Evolutionary conservation across 2,329 filamentous ascomycete genomes (phyloP).

Genomic region (Phoma sp.): DNA sequence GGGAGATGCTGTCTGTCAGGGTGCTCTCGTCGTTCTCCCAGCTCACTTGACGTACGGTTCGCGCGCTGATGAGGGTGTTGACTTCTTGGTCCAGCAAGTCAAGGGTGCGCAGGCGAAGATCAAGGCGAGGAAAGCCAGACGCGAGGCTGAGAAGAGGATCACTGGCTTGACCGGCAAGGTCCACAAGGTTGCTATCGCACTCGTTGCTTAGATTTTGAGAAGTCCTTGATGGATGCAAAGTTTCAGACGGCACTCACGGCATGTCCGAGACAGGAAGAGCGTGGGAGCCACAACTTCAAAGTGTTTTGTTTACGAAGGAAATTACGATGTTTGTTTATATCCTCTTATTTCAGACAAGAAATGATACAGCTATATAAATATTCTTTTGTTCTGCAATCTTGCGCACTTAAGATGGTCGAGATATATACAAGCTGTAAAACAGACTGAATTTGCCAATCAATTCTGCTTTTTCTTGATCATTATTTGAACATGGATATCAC

Average conservation of each 20-base stretch:
- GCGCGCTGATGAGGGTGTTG: slow-evolving; percentile 36
- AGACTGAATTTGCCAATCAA: too few species aligned
- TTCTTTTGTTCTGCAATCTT: too few species aligned
- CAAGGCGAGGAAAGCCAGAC: slow-evolving; percentile 38
- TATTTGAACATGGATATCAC: too few species aligned
- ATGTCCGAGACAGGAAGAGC: neutral
- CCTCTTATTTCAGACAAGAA: too few species aligned
- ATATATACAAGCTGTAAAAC: too few species aligned
- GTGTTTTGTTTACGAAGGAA: too few species aligned
- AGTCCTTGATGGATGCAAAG: neutral
- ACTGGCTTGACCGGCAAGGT: neutral
- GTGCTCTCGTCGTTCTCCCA: slow-evolving; percentile 47
- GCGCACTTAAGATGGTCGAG: too few species aligned
- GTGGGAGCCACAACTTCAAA: neutral
- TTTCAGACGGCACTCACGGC: neutral
- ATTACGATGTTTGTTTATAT: too few species aligned
- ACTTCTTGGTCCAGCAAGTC: slow-evolving; percentile 38
- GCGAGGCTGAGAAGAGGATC: slow-evolving; percentile 21
- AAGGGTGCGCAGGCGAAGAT: slow-evolving; percentile 34
- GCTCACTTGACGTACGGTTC: slow-evolving; percentile 41
- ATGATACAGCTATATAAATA: too few species aligned
- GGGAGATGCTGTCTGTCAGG: slow-evolving; percentile 60
- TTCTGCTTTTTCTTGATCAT: too few species aligned
- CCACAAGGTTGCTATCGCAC: slow-evolving; percentile 17
- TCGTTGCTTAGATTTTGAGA: slow-evolving; percentile 15